Percentiles rank a stretch among this genome's conserved stretches.
phyloP scores from a whole-genome alignment of 163 green algal genomes.

The Trebouxiophyceae sp. region DNA sequence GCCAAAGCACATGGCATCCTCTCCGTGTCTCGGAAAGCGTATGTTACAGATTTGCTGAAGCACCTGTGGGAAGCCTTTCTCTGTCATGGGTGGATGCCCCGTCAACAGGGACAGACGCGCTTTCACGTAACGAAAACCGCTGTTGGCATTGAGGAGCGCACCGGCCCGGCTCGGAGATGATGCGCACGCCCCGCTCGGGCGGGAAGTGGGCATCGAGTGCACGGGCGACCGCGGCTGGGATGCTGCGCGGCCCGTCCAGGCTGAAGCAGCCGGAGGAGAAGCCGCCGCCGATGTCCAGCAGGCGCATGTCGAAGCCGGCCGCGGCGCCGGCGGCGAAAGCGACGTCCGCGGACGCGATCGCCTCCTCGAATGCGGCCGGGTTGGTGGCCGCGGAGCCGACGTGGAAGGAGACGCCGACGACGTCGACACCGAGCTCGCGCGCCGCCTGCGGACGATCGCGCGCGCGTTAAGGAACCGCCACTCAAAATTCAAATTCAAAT shows the following conservation, averaged over 20 bases:
- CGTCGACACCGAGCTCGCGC: constrained; percentile 48
- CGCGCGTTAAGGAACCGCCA: too few relatives aligned
- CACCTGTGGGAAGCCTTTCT: too few relatives aligned
- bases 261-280: constrained; percentile 69
- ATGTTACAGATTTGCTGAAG: too few relatives aligned
- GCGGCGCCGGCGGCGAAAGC: constrained; percentile 60
- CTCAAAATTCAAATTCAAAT: too few relatives aligned
- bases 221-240: constrained; percentile 73
- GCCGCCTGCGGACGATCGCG: constrained; percentile 57
- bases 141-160: too few relatives aligned
- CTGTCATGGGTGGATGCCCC: too few relatives aligned
- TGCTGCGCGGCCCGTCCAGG: constrained; percentile 50
- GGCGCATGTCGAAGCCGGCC: constrained; percentile 63
- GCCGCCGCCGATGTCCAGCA: constrained; percentile 89
- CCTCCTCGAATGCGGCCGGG: constrained; percentile 53
- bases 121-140: too few relatives aligned
- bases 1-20: too few relatives aligned
- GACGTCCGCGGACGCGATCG: constrained; percentile 53
- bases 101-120: too few relatives aligned
- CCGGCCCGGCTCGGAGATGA: constrained; percentile 93
- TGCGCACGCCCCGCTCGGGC: constrained; percentile 39
- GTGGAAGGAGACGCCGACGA: constrained; percentile 94
- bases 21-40: too few relatives aligned
- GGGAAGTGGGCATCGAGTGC: constrained; percentile 82
- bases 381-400: constrained; percentile 83